These are phyloP conservation scores for Aspergillus fijiensis DNA, from an alignment of 2,329 filamentous ascomycete genomes.

Conservation along the genomic window DNA sequence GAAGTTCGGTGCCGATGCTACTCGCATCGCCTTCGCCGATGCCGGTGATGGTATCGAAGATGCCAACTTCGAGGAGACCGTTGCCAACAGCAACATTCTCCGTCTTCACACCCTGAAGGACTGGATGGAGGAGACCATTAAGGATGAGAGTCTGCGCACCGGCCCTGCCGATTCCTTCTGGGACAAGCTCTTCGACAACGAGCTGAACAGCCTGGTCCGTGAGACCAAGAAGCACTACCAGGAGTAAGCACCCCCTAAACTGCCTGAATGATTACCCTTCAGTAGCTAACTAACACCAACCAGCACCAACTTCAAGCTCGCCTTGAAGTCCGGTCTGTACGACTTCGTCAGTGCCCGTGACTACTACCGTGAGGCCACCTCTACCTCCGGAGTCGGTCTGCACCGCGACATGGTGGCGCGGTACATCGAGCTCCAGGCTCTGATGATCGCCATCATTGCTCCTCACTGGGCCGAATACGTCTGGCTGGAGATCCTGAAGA, in stretches of 20 bases:
- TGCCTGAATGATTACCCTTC: too few species aligned
- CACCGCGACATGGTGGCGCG: conserved; percentile 75
- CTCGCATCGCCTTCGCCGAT: conserved; percentile 86
- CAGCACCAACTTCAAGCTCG: conserved; percentile 76
- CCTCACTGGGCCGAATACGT: conserved; percentile 95
- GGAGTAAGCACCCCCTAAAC: conserved; percentile 47
- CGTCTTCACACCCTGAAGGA: conserved; percentile 79
- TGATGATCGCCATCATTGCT: conserved; percentile 78
- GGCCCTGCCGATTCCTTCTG: conserved; percentile 75
- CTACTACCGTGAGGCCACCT: conserved; percentile 82
- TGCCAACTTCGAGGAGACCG: conserved; percentile 94
- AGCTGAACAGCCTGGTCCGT: conserved; percentile 79
- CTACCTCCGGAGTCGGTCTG: conserved; percentile 77
- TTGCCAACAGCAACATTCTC: conserved; percentile 88
- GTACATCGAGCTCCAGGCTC: conserved; percentile 83
- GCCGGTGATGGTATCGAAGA: conserved; percentile 92
- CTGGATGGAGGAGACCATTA: conserved; percentile 85
- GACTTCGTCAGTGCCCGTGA: conserved; percentile 87
- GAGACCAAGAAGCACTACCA: conserved; percentile 78
- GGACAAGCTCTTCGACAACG: conserved; percentile 88
- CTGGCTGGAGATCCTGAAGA: conserved; percentile 86
- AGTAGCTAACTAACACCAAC: conserved; percentile 16
- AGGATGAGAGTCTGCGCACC: conserved; percentile 73
- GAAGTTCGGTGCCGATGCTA: conserved; percentile 94
- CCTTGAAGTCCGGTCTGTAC: conserved; percentile 83